Base-by-base conservation (phyloP, 192 early-diverging fungal genomes). In the Chytriomyces confervae region DNA sequence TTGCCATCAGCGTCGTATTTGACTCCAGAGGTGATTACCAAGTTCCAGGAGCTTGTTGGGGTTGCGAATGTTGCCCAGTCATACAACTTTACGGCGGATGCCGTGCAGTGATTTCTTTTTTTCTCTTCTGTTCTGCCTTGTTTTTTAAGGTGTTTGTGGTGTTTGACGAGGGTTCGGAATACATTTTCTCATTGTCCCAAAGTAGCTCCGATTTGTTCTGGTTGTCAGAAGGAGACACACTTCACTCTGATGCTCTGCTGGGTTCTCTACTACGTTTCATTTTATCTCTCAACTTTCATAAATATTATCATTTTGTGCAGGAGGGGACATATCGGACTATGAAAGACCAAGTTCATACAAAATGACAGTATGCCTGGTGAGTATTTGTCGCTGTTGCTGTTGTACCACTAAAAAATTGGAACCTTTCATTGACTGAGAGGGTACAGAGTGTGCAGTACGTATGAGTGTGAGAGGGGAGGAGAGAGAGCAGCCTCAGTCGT, bases 11-110 rank as follows among this genome's bases (percentile, higher is more conserved):
- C 83, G 8, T 76, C 92, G 50, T 83, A 91, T 29, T 74, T 85
- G n/a, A 88, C 90, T 7, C 77, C 88, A 8, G 91, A 94, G 50
- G 77, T 95, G 27, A 72, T 88, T 0, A 79, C 67, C 61, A 88
- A 90, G 82, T 76, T 95, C 16, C 76, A 81, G 50, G 86, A 87
- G 53, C 77, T 87, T 65, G 79, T 76, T 13, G 61, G 48, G 13
- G n/a, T 73, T 8, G 82, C 79, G 27, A 78, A 80, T 48, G 77
- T 83, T 1, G 77, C 46, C 8, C 45, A 66, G 5, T 62, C 72
- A 7, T 86, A 86, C 62, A 72, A 24, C n/a, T 81, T 86, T 64
- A 27, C 72, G 11, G 61, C 67, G 10, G 76, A 74, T 43, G 53
- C 63, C 4, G 57, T 74, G 13, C 69, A 71, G 29, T 71, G 69